These are phyloP conservation scores for Penicillium sp. DNA, from an alignment of 2,329 filamentous ascomycete species.

Conservation along the genomic window DNA sequence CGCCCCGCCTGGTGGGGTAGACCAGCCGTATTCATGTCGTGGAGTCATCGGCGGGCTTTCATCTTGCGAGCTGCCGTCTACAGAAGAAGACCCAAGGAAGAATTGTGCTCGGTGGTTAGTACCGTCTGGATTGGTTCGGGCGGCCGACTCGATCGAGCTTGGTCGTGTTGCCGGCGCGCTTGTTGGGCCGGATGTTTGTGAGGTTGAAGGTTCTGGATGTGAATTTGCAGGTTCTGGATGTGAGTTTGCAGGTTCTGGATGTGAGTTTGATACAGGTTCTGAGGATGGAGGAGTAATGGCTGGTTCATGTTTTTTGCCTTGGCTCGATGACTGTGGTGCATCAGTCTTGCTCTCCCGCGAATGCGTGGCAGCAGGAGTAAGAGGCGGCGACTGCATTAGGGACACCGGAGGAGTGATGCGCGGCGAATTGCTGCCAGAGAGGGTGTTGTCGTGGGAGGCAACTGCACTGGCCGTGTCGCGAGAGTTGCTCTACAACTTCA, in stretches of 20 bases:
- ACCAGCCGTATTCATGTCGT: conserved; percentile 42
- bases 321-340: conserved; percentile 29
- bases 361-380: conserved; percentile 78
- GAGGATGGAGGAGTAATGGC: conserved; percentile 54
- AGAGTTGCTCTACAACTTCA: conserved; percentile 36
- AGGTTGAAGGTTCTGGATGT: too few relatives aligned
- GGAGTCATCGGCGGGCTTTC: conserved; percentile 61
- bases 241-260: too few relatives aligned
- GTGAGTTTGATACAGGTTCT: conserved; percentile 42
- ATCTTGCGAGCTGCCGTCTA: conserved; percentile 54
- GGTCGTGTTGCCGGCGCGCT: conserved; percentile 39
- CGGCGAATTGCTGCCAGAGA: conserved; percentile 63
- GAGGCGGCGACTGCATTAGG: conserved; percentile 78
- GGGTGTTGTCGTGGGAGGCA: conserved; percentile 54
- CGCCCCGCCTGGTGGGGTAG: conserved; percentile 49
- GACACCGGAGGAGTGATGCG: conserved; percentile 63
- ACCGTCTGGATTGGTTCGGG: conserved; percentile 42
- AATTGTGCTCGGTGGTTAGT: conserved; percentile 50
- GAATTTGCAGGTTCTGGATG: too few relatives aligned
- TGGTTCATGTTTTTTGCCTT: conserved; percentile 23
- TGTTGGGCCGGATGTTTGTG: conserved; percentile 24
- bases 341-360: conserved; percentile 49
- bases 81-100: conserved; percentile 51
- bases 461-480: conserved; percentile 57
- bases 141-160: conserved; percentile 36